Evolutionary conservation across 2,329 filamentous ascomycete genomes (phyloP).

Genomic region (Didymellaceae sp.): DNA sequence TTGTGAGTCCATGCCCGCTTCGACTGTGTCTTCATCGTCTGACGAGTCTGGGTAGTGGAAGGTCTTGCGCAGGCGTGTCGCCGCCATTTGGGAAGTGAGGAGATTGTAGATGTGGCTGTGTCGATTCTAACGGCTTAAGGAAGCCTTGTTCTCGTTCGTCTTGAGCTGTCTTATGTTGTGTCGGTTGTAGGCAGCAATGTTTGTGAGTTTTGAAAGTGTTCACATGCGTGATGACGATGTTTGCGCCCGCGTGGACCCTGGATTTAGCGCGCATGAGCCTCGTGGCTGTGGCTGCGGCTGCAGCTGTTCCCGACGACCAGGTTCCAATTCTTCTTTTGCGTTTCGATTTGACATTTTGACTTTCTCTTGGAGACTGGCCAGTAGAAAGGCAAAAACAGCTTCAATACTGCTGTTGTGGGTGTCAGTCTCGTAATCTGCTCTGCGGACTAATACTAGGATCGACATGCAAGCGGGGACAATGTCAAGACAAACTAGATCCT

Average conservation of each 20-base stretch:
- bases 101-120: neutral
- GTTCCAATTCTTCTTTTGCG: too few species aligned
- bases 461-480: neutral
- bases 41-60: conserved; percentile 74
- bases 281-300: too few species aligned
- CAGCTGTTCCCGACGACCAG: too few species aligned
- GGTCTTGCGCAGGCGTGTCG: conserved; percentile 73
- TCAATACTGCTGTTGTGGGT: too few species aligned
- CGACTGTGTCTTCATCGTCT: conserved; percentile 61
- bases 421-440: too few species aligned
- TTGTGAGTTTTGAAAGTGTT: conserved; percentile 7
- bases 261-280: conserved; percentile 17
- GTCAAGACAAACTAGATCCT: neutral
- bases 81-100: conserved; percentile 48
- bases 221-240: conserved; percentile 30
- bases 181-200: conserved; percentile 18
- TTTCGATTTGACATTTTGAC: too few species aligned
- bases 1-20: conserved; percentile 76
- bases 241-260: conserved; percentile 22
- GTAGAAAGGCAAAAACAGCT: too few species aligned
- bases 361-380: too few species aligned
- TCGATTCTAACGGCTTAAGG: neutral
- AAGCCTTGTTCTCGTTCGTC: too few species aligned
- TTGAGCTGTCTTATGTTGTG: neutral
- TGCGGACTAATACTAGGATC: neutral